These are phyloP conservation scores for Aspergillus cavernicola DNA, from an alignment of 495 filamentous ascomycete genomes.

Conservation along the genomic window DNA sequence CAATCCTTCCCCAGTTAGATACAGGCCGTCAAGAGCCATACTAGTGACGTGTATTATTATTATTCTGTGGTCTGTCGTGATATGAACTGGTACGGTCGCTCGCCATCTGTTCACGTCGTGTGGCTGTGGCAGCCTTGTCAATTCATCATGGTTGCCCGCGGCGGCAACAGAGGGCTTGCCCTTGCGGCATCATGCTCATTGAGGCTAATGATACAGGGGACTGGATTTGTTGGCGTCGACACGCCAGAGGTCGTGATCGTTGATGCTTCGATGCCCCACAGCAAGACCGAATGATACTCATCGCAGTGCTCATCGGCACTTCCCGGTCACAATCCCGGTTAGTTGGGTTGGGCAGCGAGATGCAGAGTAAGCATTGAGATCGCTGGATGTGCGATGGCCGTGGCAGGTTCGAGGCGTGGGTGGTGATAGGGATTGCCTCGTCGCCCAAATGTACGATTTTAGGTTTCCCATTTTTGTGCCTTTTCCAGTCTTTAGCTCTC, in stretches of 20 bases:
- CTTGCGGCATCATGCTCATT: slow-evolving; percentile 8
- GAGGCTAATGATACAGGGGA: slow-evolving; percentile 14
- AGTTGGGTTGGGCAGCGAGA: slow-evolving; percentile 26
- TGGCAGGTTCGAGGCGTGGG: neutral
- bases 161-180: slow-evolving; percentile 10
- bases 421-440: slow-evolving; percentile 3
- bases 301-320: slow-evolving; percentile 20
- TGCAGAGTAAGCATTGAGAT: slow-evolving; percentile 17
- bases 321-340: slow-evolving; percentile 18
- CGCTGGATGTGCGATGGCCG: slow-evolving; percentile 1
- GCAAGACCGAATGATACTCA: slow-evolving; percentile 10
- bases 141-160: slow-evolving; percentile 17
- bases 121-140: slow-evolving; percentile 24
- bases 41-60: slow-evolving; percentile 26
- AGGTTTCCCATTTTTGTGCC: slow-evolving; percentile 9
- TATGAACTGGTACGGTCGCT: slow-evolving; percentile 23
- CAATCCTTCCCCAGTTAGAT: slow-evolving; percentile 18
- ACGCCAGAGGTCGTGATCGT: slow-evolving; percentile 16
- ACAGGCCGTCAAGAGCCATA: slow-evolving; percentile 15
- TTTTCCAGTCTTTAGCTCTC: neutral
- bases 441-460: slow-evolving; percentile 10
- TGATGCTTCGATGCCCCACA: slow-evolving; percentile 24
- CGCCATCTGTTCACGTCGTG: slow-evolving; percentile 18
- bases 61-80: slow-evolving; percentile 24
- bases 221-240: slow-evolving; percentile 17